Percentiles rank a stretch among this genome's conserved stretches.
Evolutionary conservation across 352 stramenopile species (phyloP).

Genomic region (Plasmopara halstedii): DNA sequence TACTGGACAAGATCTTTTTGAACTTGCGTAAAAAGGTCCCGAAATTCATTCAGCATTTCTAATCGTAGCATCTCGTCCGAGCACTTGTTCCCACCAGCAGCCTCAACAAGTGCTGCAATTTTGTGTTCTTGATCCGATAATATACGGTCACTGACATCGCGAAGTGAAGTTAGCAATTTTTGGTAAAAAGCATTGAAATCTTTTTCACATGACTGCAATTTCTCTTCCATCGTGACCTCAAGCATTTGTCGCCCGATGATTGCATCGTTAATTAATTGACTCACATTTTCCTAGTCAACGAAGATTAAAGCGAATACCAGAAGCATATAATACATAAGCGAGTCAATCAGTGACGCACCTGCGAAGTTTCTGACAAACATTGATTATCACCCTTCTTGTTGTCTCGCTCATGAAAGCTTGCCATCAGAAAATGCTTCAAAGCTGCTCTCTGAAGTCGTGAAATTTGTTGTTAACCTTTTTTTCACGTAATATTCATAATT

Average conservation of each 20-base stretch:
- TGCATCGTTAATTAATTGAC: constrained; percentile 58
- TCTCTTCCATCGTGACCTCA: constrained; percentile 43
- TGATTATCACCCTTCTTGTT: constrained; percentile 18
- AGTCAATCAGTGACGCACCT: constrained; percentile 4
- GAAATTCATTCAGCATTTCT: constrained; percentile 32
- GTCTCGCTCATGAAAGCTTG: constrained; percentile 7
- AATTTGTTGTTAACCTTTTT: background rate
- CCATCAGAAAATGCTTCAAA: constrained; percentile 43
- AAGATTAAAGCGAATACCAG: background rate
- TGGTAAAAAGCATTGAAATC: constrained; percentile 30
- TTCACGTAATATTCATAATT: background rate
- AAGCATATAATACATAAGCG: background rate
- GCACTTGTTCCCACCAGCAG: constrained; percentile 12
- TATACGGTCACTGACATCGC: constrained; percentile 6
- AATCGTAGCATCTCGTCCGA: constrained; percentile 41
- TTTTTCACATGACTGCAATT: constrained; percentile 32
- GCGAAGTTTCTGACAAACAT: constrained; percentile 10
- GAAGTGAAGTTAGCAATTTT: constrained; percentile 24
- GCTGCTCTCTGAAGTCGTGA: constrained; percentile 22
- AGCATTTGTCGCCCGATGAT: constrained; percentile 68
- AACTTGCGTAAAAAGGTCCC: constrained; percentile 16
- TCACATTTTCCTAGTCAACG: constrained; percentile 25
- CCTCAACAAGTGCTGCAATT: constrained; percentile 10
- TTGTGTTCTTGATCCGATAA: constrained; percentile 12
- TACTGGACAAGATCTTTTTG: constrained; percentile 26